Base-by-base conservation (phyloP, 495 filamentous ascomycete genomes). In the Articulospora tetracladia region DNA sequence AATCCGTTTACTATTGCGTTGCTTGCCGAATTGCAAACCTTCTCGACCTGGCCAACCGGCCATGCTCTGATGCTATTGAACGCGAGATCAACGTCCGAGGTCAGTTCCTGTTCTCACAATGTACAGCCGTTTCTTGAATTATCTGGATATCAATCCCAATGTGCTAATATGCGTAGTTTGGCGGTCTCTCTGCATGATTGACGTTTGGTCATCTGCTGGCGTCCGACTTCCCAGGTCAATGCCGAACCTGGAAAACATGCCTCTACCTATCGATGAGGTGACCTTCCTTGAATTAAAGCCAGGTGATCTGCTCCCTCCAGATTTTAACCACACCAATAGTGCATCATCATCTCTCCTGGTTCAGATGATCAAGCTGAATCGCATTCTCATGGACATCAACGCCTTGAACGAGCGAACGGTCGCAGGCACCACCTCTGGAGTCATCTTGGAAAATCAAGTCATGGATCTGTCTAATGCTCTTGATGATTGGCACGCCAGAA, bases 161-260 rank as follows among this genome's bases (percentile, higher is more conserved):
- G 13, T 54, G 28, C 22, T 64, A 30, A 63, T 48, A 25, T 13
- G n/a, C 1, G 4, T 32, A 73, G 70, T 73, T 11, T 78, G 74
- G 73, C 76, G 72, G 72, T 64, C 72, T 3, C 59, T 78, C 1
- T 72, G 69, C 57, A 76, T 78, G 75, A 73, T 76, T 46, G 75
- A 78, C 61, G 66, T 71, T 13, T 78, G 75, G 75, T 70, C 69
- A 19, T 71, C 74, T 7, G 61, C 67, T 1, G 75, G 72, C 0
- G 66, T 76, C 8, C 55, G 67, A 19, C 66, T 76, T 22, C 72
- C 74, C 13, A 62, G 66, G 23, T 61, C 73, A 34, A 65, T 62
- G 36, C 69, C 69, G 0, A 34, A 36, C 11, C 15, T 57, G n/a
- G 61, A 69, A 0, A 23, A 61, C 12, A 56, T 71, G 1, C 64